Conservation (phyloP, 495 filamentous ascomycete species). For the Glutinoglossum americanum region DNA sequence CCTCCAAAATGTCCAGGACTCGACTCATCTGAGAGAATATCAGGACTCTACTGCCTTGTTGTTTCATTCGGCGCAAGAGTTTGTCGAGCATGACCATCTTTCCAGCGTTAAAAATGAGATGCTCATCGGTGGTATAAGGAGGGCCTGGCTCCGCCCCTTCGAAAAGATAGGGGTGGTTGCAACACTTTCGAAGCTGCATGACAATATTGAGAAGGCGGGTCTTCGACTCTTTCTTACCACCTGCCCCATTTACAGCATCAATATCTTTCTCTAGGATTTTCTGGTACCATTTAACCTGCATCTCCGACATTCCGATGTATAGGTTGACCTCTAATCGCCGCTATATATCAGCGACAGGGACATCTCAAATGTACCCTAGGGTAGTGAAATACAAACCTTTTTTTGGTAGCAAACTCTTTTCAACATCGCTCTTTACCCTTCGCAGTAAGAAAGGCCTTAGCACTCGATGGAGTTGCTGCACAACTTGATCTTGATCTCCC, state of each 20-base stretch:
- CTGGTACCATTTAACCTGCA: constrained; percentile 99
- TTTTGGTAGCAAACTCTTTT: constrained; percentile 94
- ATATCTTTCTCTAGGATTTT: constrained; percentile 99
- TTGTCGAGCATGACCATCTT: constrained; percentile 98
- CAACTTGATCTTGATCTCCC: constrained; percentile 82
- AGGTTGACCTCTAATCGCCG: constrained; percentile 51
- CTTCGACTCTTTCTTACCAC: constrained; percentile 94
- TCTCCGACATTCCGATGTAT: constrained; percentile 95
- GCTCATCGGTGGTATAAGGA: constrained; percentile 94
- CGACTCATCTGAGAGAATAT: constrained; percentile 99
- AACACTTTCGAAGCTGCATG: constrained; percentile 98
- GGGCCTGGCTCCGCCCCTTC: constrained; percentile 95
- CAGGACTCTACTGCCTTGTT: constrained; percentile 71
- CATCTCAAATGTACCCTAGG: neutral
- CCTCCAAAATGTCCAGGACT: constrained; percentile 89
- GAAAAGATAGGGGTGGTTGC: constrained; percentile 97
- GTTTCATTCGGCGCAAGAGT: constrained; percentile 63
- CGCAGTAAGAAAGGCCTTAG: constrained; percentile 85
- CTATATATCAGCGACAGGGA: neutral
- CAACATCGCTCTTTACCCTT: constrained; percentile 94
- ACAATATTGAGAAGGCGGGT: constrained; percentile 98
- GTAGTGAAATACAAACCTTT: constrained; percentile 22
- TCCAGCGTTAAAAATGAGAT: constrained; percentile 77
- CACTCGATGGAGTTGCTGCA: constrained; percentile 88
- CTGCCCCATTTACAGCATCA: constrained; percentile 93